Evolutionary conservation across 768 basidiomycete genomes (phyloP).

Genomic region (Calvatia gigantea): DNA sequence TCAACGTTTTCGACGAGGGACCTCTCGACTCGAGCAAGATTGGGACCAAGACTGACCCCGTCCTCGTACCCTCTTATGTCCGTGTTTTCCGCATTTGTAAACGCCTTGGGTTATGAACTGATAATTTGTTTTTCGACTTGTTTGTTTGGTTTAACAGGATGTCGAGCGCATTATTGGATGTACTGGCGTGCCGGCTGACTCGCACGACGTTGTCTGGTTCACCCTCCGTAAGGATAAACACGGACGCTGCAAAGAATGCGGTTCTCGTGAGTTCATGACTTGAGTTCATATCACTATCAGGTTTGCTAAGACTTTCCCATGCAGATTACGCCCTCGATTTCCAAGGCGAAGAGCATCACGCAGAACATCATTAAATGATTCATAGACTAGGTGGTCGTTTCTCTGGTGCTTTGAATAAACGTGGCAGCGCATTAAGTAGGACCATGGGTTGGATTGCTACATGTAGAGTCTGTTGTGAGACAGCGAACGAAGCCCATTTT

Average conservation of each 20-base stretch:
- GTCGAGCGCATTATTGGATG: slow-evolving; percentile 86
- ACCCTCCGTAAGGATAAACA: slow-evolving; percentile 59
- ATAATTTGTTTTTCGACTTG: neutral
- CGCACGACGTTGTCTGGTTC: slow-evolving; percentile 92
- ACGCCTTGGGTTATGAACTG: slow-evolving; percentile 2
- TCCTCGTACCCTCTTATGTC: slow-evolving; percentile 85
- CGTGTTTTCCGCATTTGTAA: slow-evolving; percentile 27
- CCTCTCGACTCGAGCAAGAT: slow-evolving; percentile 81
- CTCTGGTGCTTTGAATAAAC: neutral
- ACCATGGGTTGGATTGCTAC: neutral
- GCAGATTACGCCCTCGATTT: slow-evolving; percentile 74
- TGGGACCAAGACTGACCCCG: slow-evolving; percentile 85
- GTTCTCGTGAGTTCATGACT: slow-evolving; percentile 63
- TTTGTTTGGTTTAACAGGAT: slow-evolving; percentile 44
- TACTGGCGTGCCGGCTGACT: slow-evolving; percentile 93
- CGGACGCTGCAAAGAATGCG: slow-evolving; percentile 89
- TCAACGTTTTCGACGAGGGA: slow-evolving; percentile 85
- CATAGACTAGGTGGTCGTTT: neutral
- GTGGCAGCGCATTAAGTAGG: neutral
- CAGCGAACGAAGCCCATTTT: neutral
- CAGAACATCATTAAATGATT: slow-evolving; percentile 35
- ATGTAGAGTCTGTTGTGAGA: neutral
- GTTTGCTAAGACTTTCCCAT: neutral
- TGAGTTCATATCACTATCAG: neutral
- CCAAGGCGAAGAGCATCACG: slow-evolving; percentile 54